Conservation (phyloP, 2,329 filamentous ascomycete genomes). For the Laburnicola sp. region DNA sequence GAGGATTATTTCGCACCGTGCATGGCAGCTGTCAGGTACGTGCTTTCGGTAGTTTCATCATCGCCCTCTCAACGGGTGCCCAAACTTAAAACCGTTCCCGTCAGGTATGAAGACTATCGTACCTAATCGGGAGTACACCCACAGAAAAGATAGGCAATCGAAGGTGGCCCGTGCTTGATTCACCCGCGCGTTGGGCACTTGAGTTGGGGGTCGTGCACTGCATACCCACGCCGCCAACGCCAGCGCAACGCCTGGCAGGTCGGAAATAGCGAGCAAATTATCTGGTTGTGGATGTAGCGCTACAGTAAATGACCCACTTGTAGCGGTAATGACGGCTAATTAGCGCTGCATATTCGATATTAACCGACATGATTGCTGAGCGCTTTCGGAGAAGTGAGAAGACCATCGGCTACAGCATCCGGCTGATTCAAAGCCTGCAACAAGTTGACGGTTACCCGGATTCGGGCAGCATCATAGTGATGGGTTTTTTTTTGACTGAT, state of each 20-base stretch:
- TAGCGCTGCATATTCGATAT: slow-evolving; percentile 26
- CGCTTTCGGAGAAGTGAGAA: slow-evolving; percentile 11
- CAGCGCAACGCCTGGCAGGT: slow-evolving; percentile 30
- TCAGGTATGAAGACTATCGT: slow-evolving; percentile 19
- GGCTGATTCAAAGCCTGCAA: too few species aligned
- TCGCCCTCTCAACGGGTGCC: slow-evolving; percentile 3
- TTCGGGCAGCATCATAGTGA: slow-evolving; percentile 12
- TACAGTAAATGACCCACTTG: slow-evolving; percentile 34
- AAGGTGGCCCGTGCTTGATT: slow-evolving; percentile 21
- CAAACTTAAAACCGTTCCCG: slow-evolving; percentile 17
- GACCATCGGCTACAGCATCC: slow-evolving; percentile 9
- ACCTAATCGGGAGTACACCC: too few species aligned
- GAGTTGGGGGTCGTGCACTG: slow-evolving; percentile 24
- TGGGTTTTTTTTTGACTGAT: slow-evolving; percentile 15
- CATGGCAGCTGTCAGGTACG: slow-evolving; percentile 13
- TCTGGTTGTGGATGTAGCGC: slow-evolving; percentile 22
- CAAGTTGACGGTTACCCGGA: slow-evolving; percentile 18
- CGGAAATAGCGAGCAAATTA: slow-evolving; percentile 35
- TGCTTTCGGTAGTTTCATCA: slow-evolving; percentile 20
- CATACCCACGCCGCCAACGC: slow-evolving; percentile 26
- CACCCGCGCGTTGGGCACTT: slow-evolving; percentile 20
- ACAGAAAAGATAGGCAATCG: slow-evolving; percentile 8
- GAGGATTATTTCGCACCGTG: background rate
- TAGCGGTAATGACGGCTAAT: slow-evolving; percentile 37
- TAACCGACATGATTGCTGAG: slow-evolving; percentile 22